Conservation (phyloP, 106 monocot species). For the Platanthera zijinensis region DNA sequence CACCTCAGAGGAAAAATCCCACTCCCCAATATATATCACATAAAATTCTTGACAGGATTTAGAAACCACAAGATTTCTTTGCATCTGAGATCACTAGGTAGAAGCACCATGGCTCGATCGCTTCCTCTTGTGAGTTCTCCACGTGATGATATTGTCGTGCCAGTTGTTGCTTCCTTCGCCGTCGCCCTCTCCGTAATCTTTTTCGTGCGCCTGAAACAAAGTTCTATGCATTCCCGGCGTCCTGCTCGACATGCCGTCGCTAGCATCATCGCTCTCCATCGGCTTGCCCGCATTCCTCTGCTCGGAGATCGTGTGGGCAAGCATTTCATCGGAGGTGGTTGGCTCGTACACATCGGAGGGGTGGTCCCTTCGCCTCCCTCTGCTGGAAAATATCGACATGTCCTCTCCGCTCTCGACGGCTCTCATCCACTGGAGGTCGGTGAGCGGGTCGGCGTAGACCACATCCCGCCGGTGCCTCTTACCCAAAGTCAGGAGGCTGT, state of each 20-base stretch:
- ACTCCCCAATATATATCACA: not conserved
- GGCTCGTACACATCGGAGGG: slow-evolving; percentile 13
- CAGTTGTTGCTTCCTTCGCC: slow-evolving; percentile 39
- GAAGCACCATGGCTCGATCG: slow-evolving; percentile 43
- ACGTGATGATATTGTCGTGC: slow-evolving; percentile 48
- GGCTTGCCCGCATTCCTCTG: slow-evolving; percentile 18
- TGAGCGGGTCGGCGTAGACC: slow-evolving; percentile 74
- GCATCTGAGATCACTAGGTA: slow-evolving; percentile 24
- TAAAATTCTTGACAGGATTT: not conserved
- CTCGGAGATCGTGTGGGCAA: slow-evolving; percentile 17
- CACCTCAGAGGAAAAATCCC: not conserved
- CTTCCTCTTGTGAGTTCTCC: slow-evolving; percentile 75
- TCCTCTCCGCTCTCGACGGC: slow-evolving; percentile 79
- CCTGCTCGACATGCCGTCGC: slow-evolving; percentile 26
- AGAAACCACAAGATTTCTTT: slow-evolving; percentile 19
- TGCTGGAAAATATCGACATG: slow-evolving; percentile 26
- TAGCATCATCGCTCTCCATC: slow-evolving; percentile 29
- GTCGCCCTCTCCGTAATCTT: slow-evolving; percentile 43
- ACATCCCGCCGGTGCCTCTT: slow-evolving; percentile 86
- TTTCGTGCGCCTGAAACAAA: slow-evolving; percentile 12
- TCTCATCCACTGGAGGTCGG: slow-evolving; percentile 87
- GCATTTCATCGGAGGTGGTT: slow-evolving; percentile 4
- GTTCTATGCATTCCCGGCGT: slow-evolving; percentile 17
- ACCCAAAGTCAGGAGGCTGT: slow-evolving; percentile 22
- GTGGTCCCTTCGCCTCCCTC: slow-evolving; percentile 33